A percentile compares a stretch with the other conserved stretches of the same genome.
phyloP scores from a whole-genome alignment of 2,329 filamentous ascomycete species.

The Aphanoascus verrucosus region DNA sequence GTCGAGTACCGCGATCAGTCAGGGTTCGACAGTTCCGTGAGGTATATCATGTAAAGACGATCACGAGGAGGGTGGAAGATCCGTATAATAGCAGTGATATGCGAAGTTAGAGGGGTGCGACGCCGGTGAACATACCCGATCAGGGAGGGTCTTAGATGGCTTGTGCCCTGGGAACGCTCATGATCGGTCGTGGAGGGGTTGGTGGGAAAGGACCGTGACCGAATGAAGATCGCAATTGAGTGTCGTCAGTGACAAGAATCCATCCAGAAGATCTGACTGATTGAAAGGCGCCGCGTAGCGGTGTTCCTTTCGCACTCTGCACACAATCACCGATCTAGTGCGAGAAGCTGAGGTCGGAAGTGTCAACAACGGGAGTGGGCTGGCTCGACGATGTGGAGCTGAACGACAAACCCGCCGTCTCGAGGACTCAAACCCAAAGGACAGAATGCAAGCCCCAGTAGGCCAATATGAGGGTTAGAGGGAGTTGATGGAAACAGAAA shows the following conservation, averaged over 20 bases:
- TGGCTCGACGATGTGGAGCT: background rate
- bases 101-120: background rate
- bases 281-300: background rate
- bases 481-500: background rate
- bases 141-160: background rate
- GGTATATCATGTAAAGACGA: constrained; percentile 1
- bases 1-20: background rate
- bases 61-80: background rate
- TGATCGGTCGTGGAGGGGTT: constrained; percentile 2
- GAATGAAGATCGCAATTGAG: constrained; percentile 1
- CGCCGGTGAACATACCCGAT: background rate
- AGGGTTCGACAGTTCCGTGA: background rate
- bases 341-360: background rate
- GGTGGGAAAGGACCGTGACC: background rate
- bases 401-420: background rate
- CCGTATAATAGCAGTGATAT: background rate
- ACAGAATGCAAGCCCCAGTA: background rate
- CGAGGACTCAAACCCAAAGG: background rate
- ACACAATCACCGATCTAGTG: background rate
- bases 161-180: background rate
- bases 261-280: background rate
- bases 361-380: constrained; percentile 2
- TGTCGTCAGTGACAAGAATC: background rate
- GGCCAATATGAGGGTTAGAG: background rate
- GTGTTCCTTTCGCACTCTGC: background rate